Percentiles rank a stretch among this genome's conserved stretches.
phyloP scores from a whole-genome alignment of 2,329 filamentous ascomycete genomes.

The Colletotrichum acutatum region DNA sequence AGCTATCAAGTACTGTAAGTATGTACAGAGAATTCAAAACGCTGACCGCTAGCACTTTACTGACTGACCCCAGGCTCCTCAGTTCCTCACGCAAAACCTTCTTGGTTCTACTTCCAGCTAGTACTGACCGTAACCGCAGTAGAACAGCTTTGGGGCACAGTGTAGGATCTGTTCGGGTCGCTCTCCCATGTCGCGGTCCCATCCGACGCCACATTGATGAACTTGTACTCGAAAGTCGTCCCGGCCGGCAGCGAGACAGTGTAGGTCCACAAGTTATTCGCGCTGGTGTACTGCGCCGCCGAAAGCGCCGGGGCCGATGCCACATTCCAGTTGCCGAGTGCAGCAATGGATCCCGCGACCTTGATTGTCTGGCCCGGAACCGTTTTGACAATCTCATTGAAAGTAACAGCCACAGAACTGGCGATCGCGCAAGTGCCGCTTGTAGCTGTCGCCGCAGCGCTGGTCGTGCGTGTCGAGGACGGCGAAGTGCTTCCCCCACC shows the following conservation, averaged over 20 bases:
- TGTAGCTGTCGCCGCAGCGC: constrained; percentile 34
- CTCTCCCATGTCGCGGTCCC: constrained; percentile 68
- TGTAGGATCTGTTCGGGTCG: constrained; percentile 56
- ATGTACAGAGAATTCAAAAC: background rate
- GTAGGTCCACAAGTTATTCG: constrained; percentile 64
- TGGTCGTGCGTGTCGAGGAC: constrained; percentile 35
- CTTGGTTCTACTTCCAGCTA: constrained; percentile 39
- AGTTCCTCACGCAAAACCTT: background rate
- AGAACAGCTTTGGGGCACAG: constrained; percentile 41
- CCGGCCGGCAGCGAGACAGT: constrained; percentile 64
- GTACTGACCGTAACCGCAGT: constrained; percentile 37
- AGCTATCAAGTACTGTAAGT: background rate
- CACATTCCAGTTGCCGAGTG: constrained; percentile 48
- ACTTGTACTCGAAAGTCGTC: constrained; percentile 69
- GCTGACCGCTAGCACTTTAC: background rate
- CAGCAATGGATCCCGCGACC: constrained; percentile 57
- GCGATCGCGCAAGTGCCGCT: constrained; percentile 43
- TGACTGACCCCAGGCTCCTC: too few relatives aligned
- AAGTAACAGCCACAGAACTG: constrained; percentile 53
- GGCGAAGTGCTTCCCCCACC: constrained; percentile 29
- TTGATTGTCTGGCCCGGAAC: constrained; percentile 62
- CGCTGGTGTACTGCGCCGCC: constrained; percentile 63
- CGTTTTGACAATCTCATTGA: constrained; percentile 54
- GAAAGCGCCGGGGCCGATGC: constrained; percentile 59
- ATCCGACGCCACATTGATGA: constrained; percentile 62